These are phyloP conservation scores for Yamadazyma paraphyllophila DNA, from an alignment of 805 yeast species.

Conservation along the genomic window DNA sequence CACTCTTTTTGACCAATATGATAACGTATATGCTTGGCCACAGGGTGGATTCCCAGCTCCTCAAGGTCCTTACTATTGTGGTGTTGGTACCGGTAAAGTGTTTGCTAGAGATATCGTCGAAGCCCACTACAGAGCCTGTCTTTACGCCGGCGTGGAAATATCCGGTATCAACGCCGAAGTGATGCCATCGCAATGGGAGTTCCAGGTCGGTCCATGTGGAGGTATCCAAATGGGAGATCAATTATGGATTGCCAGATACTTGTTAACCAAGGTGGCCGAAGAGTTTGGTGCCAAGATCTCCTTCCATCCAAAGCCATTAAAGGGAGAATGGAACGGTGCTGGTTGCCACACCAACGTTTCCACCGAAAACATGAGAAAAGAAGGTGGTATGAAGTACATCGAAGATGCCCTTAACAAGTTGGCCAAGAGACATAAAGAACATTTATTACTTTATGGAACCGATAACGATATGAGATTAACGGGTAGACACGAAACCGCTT, in stretches of 20 bases:
- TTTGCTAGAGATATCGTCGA: constrained; percentile 97
- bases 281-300: constrained; percentile 98
- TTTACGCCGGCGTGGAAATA: constrained; percentile 84
- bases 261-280: constrained; percentile 93
- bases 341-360: constrained; percentile 99
- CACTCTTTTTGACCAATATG: constrained; percentile 89
- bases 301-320: constrained; percentile 98
- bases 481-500: constrained; percentile 98
- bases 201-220: constrained; percentile 97
- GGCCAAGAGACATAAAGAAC: constrained; percentile 95
- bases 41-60: constrained; percentile 99
- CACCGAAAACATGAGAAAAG: constrained; percentile 83
- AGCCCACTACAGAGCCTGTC: constrained; percentile 98
- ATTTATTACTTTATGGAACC: constrained; percentile 90
- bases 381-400: constrained; percentile 95
- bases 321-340: constrained; percentile 99
- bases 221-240: constrained; percentile 98
- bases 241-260: constrained; percentile 93
- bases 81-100: constrained; percentile 98
- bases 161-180: constrained; percentile 99
- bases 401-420: constrained; percentile 91
- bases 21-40: constrained; percentile 97
- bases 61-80: constrained; percentile 99
- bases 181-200: constrained; percentile 99
- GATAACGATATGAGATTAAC: constrained; percentile 95